A percentile compares a stretch with the other conserved stretches of the same genome.
Conservation (phyloP, 352 stramenopile genomes). For the Globisporangium abappressorium region DNA sequence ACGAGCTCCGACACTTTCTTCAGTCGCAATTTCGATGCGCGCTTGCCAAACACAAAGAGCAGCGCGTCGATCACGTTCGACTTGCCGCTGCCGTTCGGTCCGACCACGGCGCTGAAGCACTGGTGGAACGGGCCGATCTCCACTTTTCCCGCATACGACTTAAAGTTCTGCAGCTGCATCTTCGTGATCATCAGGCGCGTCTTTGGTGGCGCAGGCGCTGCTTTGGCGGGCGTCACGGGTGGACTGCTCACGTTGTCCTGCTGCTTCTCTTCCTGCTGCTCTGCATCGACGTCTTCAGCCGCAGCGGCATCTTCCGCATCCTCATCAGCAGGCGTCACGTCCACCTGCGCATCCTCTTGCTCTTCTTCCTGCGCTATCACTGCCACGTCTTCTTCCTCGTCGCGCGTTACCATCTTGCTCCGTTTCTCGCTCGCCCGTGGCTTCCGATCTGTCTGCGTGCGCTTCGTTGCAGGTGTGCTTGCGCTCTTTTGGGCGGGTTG, state of each 20-base stretch:
- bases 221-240: not conserved
- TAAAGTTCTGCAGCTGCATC: constrained; percentile 99
- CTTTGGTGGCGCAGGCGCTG: constrained; percentile 15
- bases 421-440: not conserved
- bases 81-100: constrained; percentile 99
- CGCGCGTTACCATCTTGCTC: constrained; percentile 8
- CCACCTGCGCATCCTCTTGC: not conserved
- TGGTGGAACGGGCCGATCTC: constrained; percentile 99
- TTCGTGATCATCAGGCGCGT: constrained; percentile 96
- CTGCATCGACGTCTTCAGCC: not conserved
- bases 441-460: not conserved
- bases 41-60: constrained; percentile 99
- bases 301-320: not conserved
- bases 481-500: not conserved
- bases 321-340: not conserved
- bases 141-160: constrained; percentile 96
- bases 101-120: constrained; percentile 98
- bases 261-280: not conserved
- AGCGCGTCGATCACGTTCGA: constrained; percentile 99
- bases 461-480: not conserved
- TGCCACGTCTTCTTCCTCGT: not conserved
- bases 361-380: not conserved
- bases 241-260: not conserved
- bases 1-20: constrained; percentile 98
- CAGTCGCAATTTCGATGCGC: constrained; percentile 96